Conservation (phyloP, 2,329 filamentous ascomycete species). For the Fusarium haematococcum region DNA sequence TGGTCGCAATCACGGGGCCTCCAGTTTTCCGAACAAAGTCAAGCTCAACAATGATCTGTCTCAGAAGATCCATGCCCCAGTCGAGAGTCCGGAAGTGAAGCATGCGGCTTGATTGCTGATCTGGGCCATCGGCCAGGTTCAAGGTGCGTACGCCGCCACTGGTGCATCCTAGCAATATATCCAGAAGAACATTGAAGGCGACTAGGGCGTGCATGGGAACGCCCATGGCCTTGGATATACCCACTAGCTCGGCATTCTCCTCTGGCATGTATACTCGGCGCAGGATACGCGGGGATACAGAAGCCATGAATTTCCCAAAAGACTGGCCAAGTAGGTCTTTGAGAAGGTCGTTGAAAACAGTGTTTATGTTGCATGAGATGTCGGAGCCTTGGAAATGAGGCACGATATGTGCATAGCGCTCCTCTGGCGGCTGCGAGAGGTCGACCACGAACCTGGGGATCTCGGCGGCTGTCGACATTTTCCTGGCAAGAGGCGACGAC, state of each 20-base stretch:
- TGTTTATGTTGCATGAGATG: slow-evolving; percentile 49
- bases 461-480: not conserved
- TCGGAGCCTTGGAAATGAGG: slow-evolving; percentile 34
- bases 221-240: slow-evolving; percentile 63
- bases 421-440: slow-evolving; percentile 41
- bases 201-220: slow-evolving; percentile 71
- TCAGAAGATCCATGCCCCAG: slow-evolving; percentile 65
- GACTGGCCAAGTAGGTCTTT: slow-evolving; percentile 28
- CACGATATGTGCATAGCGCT: slow-evolving; percentile 45
- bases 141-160: slow-evolving; percentile 54
- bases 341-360: slow-evolving; percentile 64
- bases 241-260: slow-evolving; percentile 71
- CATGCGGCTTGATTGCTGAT: slow-evolving; percentile 47
- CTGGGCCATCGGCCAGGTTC: not conserved
- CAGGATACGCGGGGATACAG: slow-evolving; percentile 59
- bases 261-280: slow-evolving; percentile 63
- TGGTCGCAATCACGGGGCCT: slow-evolving; percentile 56
- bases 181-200: slow-evolving; percentile 71
- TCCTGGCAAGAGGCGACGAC: too few species aligned
- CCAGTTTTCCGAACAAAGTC: slow-evolving; percentile 56
- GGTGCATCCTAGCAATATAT: slow-evolving; percentile 74
- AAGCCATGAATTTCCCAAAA: slow-evolving; percentile 43
- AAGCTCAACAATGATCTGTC: slow-evolving; percentile 63
- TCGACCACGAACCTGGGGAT: slow-evolving; percentile 46
- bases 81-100: slow-evolving; percentile 68